Conservation (phyloP, 2,329 filamentous ascomycete genomes). For the Xylariaceae sp. region DNA sequence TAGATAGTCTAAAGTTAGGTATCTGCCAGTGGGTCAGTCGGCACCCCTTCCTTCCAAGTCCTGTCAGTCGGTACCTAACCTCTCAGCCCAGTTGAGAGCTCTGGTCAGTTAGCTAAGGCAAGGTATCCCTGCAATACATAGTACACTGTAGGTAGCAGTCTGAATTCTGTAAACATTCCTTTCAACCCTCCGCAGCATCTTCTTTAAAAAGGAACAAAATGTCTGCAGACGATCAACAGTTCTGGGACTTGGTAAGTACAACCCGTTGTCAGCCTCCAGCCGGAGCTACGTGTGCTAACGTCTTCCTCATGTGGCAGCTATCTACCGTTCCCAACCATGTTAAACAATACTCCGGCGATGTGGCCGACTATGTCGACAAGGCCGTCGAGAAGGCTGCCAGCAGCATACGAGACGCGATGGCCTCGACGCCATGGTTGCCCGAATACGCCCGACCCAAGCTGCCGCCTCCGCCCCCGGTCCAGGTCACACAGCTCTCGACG, state of each 20-base stretch:
- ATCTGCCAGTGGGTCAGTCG: too few relatives aligned
- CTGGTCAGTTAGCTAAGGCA: too few relatives aligned
- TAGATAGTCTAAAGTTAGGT: too few relatives aligned
- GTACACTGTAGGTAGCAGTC: too few relatives aligned
- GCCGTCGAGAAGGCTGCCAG: slow-evolving; percentile 73
- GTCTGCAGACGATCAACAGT: slow-evolving; percentile 74
- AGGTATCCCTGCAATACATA: too few relatives aligned
- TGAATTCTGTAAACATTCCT: too few relatives aligned
- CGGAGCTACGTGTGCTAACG: background rate
- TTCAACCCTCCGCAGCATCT: background rate
- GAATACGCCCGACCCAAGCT: slow-evolving; percentile 57
- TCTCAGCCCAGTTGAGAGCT: too few relatives aligned
- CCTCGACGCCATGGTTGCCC: slow-evolving; percentile 67
- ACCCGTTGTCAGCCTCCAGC: background rate
- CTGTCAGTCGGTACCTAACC: too few relatives aligned
- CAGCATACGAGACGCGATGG: slow-evolving; percentile 62
- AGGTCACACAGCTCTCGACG: slow-evolving; percentile 31
- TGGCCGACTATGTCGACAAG: slow-evolving; percentile 75
- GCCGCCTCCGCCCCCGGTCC: slow-evolving; percentile 37
- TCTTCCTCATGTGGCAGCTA: slow-evolving; percentile 35
- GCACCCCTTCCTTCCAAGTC: too few relatives aligned
- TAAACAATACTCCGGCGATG: slow-evolving; percentile 61
- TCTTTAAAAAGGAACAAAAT: slow-evolving; percentile 42
- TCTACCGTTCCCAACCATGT: slow-evolving; percentile 57
- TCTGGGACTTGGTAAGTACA: slow-evolving; percentile 65